phyloP scores from a whole-genome alignment of 495 filamentous ascomycete genomes.

The Annulohypoxylon bovei region DNA sequence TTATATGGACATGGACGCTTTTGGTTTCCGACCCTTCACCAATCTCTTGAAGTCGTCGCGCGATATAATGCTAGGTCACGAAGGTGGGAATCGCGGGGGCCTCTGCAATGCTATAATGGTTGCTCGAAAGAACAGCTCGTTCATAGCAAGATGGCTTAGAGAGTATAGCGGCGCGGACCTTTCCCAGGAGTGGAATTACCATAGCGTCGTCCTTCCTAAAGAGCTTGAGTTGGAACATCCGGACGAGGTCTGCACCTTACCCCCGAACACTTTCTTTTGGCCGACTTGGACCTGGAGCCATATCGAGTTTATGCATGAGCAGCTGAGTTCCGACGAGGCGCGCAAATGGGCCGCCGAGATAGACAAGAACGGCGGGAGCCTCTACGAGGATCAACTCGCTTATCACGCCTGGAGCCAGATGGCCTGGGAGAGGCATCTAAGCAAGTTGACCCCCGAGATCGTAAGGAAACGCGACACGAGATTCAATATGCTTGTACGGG shows the following conservation, averaged over 20 bases:
- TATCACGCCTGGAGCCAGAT: conserved; percentile 61
- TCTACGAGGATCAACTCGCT: conserved; percentile 57
- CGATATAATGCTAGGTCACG: conserved; percentile 56
- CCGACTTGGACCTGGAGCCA: conserved; percentile 60
- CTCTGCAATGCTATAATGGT: conserved; percentile 60
- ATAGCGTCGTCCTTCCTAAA: conserved; percentile 56
- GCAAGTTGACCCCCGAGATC: conserved; percentile 49
- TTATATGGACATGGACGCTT: conserved; percentile 58
- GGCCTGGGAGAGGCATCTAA: conserved; percentile 55
- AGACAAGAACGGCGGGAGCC: conserved; percentile 49
- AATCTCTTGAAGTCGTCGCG: conserved; percentile 42
- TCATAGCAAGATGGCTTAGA: conserved; percentile 55
- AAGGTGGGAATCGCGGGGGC: conserved; percentile 58
- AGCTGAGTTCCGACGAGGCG: conserved; percentile 45
- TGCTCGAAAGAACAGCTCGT: conserved; percentile 53
- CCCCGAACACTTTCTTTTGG: conserved; percentile 60
- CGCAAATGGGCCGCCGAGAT: conserved; percentile 51
- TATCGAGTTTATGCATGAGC: conserved; percentile 59
- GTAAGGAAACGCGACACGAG: conserved; percentile 53
- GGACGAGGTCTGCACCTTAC: conserved; percentile 54
- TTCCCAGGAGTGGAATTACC: conserved; percentile 58
- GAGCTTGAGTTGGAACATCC: conserved; percentile 50
- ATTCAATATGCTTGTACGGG: conserved; percentile 58
- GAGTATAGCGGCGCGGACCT: conserved; percentile 53
- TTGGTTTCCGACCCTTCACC: conserved; percentile 53